Evolutionary conservation across 192 early-diverging fungal species (phyloP).

Genomic region (Polychytrium aggregatum): DNA sequence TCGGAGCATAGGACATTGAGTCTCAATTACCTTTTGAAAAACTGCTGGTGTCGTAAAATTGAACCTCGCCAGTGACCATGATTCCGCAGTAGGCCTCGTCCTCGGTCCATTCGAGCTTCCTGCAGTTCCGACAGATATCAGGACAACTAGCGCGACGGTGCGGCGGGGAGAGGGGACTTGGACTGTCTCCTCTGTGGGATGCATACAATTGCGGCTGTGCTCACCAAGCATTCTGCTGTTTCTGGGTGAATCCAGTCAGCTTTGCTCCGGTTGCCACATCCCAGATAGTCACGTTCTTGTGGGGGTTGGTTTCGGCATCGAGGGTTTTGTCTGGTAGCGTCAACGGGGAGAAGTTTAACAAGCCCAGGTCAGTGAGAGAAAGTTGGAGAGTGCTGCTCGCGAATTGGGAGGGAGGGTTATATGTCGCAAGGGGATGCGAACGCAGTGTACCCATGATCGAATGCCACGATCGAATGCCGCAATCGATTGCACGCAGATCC

Average conservation of each 20-base stretch:
- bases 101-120: conserved; percentile 90
- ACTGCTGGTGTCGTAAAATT: conserved; percentile 67
- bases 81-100: conserved; percentile 80
- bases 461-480: too few relatives aligned
- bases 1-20: background rate
- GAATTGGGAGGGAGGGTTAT: too few relatives aligned
- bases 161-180: background rate
- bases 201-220: background rate
- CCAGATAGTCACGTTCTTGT: conserved; percentile 75
- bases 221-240: conserved; percentile 57
- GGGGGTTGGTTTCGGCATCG: conserved; percentile 48
- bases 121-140: conserved; percentile 16
- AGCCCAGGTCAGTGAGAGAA: too few relatives aligned
- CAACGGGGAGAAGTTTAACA: too few relatives aligned
- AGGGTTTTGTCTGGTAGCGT: conserved; percentile 55
- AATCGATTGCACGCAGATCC: too few relatives aligned
- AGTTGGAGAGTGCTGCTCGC: too few relatives aligned
- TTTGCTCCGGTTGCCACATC: conserved; percentile 57
- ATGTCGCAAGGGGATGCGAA: too few relatives aligned
- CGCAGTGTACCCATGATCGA: too few relatives aligned
- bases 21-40: conserved; percentile 31
- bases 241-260: conserved; percentile 67
- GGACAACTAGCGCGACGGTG: too few relatives aligned
- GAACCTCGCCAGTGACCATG: conserved; percentile 77
- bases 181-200: background rate